Base-by-base conservation (phyloP, 257 asterid genomes). In the Ophiorrhiza pumila region DNA sequence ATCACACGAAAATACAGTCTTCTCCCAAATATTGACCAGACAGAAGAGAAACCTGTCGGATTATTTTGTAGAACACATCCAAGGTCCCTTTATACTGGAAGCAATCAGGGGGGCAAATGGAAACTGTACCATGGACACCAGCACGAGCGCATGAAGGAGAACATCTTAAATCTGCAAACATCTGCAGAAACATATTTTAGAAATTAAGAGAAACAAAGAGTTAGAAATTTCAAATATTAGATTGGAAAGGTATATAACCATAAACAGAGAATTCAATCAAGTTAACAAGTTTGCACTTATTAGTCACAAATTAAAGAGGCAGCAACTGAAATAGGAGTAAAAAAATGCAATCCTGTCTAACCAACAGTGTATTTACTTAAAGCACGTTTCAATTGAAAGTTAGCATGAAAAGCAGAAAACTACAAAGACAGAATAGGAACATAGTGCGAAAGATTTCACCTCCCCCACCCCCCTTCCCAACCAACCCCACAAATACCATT, bases 81-180 rank as follows among this genome's bases (percentile, higher is more conserved):
- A 87, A 74, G 25, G 99, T 87, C 61, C 99, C 97, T 83, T 92
- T 92, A 79, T 92, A 95, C 64, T 86, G 96, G 83, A 95, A 95
- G 83, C 98, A 91, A 82, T 95, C 98, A 61, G 98, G 94, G 0
- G 99, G 98, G 70, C 98, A 91, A 35, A 91, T 85, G 23, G 94
- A 42, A 20, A 88, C 94, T 1, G 98, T 94, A 50, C 98, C 99
- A 55, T 95, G 99, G 75, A 90, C 87, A 15, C 98, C 99, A 78
- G 99, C 99, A n/a, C 92, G 91, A 5, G 96, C 35, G 74, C 99
- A 95, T 31, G 99, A 88, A 56, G 99, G 96, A 72, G 97, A 94
- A 83, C 99, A 94, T 83, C 97, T 88, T 72, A 94, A 88, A 78
- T 94, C 99, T 59, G 97, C 92, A 86, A 94, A 94, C 99, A 94